These are phyloP conservation scores for Suillus hirtellus DNA, from an alignment of 768 basidiomycete species.

Conservation along the genomic window DNA sequence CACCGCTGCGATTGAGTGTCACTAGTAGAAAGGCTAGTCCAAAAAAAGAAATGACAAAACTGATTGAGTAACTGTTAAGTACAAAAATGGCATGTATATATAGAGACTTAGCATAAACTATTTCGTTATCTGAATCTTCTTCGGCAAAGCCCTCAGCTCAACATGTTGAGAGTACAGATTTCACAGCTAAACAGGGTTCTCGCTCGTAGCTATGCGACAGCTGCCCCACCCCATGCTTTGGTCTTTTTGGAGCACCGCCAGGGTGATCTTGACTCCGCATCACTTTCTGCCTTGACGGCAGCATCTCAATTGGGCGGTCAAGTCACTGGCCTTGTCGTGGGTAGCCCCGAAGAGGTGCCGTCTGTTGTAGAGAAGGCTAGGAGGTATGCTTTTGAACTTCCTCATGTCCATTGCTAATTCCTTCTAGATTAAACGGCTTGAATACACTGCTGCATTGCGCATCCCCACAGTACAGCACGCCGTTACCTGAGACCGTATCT, in stretches of 20 bases:
- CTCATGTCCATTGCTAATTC: neutral
- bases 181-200: conserved; percentile 30
- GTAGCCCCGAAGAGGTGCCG: conserved; percentile 64
- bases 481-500: conserved; percentile 52
- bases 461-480: conserved; percentile 60
- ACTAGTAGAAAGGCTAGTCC: too few species aligned
- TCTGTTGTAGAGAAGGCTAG: conserved; percentile 72
- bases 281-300: conserved; percentile 89
- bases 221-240: conserved; percentile 63
- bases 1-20: too few species aligned
- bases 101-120: neutral
- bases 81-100: too few species aligned
- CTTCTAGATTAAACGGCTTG: conserved; percentile 64
- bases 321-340: conserved; percentile 75
- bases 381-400: conserved; percentile 51
- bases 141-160: neutral
- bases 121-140: neutral
- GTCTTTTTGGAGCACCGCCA: conserved; percentile 83
- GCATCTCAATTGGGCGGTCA: conserved; percentile 72
- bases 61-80: too few species aligned
- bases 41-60: too few species aligned
- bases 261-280: conserved; percentile 77
- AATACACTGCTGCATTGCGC: conserved; percentile 67
- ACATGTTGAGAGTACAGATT: conserved; percentile 6
- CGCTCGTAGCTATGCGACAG: conserved; percentile 47